Percentiles rank a stretch among this genome's conserved stretches.
Conservation (phyloP, 345 rosid species). For the Syzygium aromaticum region DNA sequence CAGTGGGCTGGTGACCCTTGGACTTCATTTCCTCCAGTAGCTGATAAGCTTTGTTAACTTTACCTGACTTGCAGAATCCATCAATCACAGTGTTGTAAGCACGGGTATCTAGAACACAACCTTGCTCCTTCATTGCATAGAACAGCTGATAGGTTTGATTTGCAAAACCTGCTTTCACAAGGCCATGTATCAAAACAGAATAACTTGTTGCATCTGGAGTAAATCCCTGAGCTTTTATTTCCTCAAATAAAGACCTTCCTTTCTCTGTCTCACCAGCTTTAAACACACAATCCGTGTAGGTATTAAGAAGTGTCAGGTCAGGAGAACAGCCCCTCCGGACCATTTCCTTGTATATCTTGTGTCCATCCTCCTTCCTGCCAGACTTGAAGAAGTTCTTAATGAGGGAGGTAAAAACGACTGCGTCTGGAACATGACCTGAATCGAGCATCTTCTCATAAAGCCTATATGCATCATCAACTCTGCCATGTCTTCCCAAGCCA, state of each 20-base stretch:
- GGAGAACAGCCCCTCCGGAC: conserved; percentile 48
- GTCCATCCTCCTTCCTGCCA: conserved; percentile 89
- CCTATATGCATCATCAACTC: conserved; percentile 81
- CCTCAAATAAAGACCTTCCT: conserved; percentile 77
- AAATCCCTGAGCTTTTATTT: conserved; percentile 60
- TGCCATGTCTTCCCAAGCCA: conserved; percentile 87
- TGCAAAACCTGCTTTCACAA: conserved; percentile 79
- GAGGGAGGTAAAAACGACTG: conserved; percentile 70
- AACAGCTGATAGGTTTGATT: conserved; percentile 67
- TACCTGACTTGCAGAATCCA: conserved; percentile 92
- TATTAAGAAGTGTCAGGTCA: conserved; percentile 72
- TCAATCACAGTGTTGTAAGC: conserved; percentile 80
- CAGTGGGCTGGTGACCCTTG: conserved; percentile 69
- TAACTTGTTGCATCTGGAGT: conserved; percentile 75
- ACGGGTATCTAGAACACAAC: conserved; percentile 73
- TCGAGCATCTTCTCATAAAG: conserved; percentile 86
- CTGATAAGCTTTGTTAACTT: conserved; percentile 87
- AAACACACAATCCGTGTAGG: conserved; percentile 90
- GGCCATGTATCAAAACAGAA: conserved; percentile 72
- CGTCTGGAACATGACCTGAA: conserved; percentile 44
- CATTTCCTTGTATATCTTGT: conserved; percentile 93
- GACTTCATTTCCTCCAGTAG: conserved; percentile 93
- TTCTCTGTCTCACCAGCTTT: conserved; percentile 82
- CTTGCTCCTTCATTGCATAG: conserved; percentile 88
- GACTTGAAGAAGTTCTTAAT: conserved; percentile 72